These are phyloP conservation scores for Posidonia oceanica DNA, from an alignment of 116 monocot species.

Conservation along the genomic window DNA sequence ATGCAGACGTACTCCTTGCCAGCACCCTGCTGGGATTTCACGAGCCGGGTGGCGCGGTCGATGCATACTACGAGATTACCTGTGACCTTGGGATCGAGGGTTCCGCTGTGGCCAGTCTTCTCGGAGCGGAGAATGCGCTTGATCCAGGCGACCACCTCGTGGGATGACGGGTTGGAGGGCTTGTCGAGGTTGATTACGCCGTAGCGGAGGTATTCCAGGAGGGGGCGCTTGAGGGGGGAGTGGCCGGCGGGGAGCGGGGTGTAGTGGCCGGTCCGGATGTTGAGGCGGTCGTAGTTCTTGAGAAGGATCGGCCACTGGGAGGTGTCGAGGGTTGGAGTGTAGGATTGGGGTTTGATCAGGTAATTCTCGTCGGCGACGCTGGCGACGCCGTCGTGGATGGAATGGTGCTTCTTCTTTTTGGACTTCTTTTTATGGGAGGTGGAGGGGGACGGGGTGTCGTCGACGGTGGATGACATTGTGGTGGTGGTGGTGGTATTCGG, in stretches of 20 bases:
- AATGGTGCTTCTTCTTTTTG: neutral
- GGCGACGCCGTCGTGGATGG: neutral
- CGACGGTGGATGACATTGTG: neutral
- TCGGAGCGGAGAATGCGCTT: conserved; percentile 78
- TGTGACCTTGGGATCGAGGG: conserved; percentile 92
- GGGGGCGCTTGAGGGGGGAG: conserved; percentile 76
- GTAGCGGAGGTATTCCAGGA: conserved; percentile 63
- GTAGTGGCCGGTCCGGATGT: conserved; percentile 90
- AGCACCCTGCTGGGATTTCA: conserved; percentile 94
- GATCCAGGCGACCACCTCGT: conserved; percentile 98
- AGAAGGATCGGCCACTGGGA: conserved; percentile 81
- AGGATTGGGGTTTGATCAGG: conserved; percentile 69
- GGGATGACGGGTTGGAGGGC: conserved; percentile 91
- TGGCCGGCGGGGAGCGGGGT: conserved; percentile 77
- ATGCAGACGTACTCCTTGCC: conserved; percentile 97
- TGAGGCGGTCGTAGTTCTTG: conserved; percentile 80
- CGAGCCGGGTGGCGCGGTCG: conserved; percentile 90
- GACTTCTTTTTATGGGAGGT: neutral
- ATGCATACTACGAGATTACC: conserved; percentile 94
- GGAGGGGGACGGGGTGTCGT: no score
- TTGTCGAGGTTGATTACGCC: conserved; percentile 97
- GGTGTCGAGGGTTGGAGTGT: conserved; percentile 56
- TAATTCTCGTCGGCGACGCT: conserved; percentile 13
- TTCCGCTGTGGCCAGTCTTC: conserved; percentile 89
- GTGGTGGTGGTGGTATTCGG: no score